Evolutionary conservation across 495 filamentous ascomycete genomes (phyloP).

Genomic region (Margaritispora aquatica): DNA sequence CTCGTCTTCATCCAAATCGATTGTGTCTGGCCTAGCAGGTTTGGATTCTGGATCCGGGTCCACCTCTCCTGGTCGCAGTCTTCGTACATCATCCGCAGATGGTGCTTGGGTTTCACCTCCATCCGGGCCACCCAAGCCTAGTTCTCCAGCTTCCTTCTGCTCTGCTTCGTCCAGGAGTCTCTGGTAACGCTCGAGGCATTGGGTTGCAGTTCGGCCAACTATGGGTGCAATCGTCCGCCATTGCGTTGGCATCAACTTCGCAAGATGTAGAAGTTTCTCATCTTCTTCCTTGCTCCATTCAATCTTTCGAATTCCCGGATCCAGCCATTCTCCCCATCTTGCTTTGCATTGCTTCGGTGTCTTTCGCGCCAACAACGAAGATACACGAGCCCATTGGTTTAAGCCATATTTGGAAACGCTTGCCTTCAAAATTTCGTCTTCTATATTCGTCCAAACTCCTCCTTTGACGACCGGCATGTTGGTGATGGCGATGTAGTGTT

Average conservation of each 20-base stretch:
- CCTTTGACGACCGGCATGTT: slow-evolving; percentile 97
- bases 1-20: slow-evolving; percentile 97
- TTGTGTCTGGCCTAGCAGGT: slow-evolving; percentile 93
- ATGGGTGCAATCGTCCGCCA: slow-evolving; percentile 98
- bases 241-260: slow-evolving; percentile 98
- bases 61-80: slow-evolving; percentile 83
- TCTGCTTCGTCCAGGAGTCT: slow-evolving; percentile 95
- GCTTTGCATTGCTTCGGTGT: slow-evolving; percentile 99
- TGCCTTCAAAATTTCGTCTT: slow-evolving; percentile 95
- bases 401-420: slow-evolving; percentile 94
- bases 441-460: slow-evolving; percentile 79
- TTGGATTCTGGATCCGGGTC: slow-evolving; percentile 96
- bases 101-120: slow-evolving; percentile 85
- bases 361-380: slow-evolving; percentile 93
- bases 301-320: slow-evolving; percentile 94
- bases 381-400: slow-evolving; percentile 98
- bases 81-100: slow-evolving; percentile 87
- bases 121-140: slow-evolving; percentile 82
- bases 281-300: slow-evolving; percentile 99
- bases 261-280: slow-evolving; percentile 91
- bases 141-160: slow-evolving; percentile 69
- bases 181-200: slow-evolving; percentile 95
- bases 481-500: slow-evolving; percentile 16
- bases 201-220: slow-evolving; percentile 91
- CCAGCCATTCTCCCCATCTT: slow-evolving; percentile 96